Evolutionary conservation across 163 green algal species (phyloP), one percentile per base, ranked within the genome.

Genomic region (Chloroidium sp.): DNA sequence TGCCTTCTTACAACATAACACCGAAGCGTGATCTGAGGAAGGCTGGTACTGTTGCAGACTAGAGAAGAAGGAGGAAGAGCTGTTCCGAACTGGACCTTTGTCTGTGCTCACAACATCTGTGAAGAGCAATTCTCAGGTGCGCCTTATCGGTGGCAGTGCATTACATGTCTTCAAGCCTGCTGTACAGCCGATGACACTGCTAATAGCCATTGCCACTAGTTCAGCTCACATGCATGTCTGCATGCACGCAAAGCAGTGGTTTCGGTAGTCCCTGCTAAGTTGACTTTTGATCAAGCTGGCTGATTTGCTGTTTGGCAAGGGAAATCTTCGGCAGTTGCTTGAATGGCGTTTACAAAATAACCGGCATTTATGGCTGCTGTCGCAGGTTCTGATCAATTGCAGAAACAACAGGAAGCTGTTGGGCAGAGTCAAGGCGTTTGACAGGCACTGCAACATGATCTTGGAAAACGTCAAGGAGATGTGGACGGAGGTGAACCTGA

Each of bases 391-490:
- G n/a, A 98, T 99, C 87, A 99, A 98, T 88, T 98, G 94, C 87
- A 85, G 97, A 59, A 99, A 99, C 90, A 99, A 99, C 88, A 87
- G 95, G 72, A 99, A 99, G 89, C 88, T 99, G 69, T 89, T 99
- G 58, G 97, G 88, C 0, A 88, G 95, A 4, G 93, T 99, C 2
- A 99, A 99, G 87, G 97, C 97, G 0, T 99, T 99, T 83, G 97
- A 99, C 87, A 86, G 97, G 62, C 97, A 99, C 88, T 98, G 93
- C 90, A 99, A 99, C 92, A 99, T 99, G 96, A 90, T 99, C 36
- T 80, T 99, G 59, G 97, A 99, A 83, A 98, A 98, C 80, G 97
- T 99, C 4, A 98, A 97, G 80, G 97, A 99, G 87, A 98, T 99
- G 91, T 99, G 96, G 96, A 98, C 94, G 69, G 96, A 99, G 91